These are phyloP conservation scores for Solanum chiquidenum DNA, from an alignment of 257 asterid species.

Conservation along the genomic window DNA sequence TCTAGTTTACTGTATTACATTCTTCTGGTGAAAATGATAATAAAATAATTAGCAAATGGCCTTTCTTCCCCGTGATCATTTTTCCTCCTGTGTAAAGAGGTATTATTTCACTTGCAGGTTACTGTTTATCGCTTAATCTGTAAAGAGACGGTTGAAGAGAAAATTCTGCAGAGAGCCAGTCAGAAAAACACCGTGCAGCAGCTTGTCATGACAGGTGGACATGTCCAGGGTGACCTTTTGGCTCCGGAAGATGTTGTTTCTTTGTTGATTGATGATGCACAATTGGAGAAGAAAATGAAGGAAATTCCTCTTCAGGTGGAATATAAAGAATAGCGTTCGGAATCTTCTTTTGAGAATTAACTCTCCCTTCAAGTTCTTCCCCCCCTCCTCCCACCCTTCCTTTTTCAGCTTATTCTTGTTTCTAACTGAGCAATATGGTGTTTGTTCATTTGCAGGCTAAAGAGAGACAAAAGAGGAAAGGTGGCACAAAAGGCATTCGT, in stretches of 20 bases:
- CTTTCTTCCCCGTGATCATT: neutral
- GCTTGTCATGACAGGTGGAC: constrained; percentile 99
- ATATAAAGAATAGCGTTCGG: neutral
- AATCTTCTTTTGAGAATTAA: neutral
- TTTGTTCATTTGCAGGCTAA: constrained; percentile 44
- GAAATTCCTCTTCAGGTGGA: constrained; percentile 88
- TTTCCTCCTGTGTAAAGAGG: neutral
- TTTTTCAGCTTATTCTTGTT: neutral
- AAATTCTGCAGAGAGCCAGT: constrained; percentile 87
- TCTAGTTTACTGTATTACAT: neutral
- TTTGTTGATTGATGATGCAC: constrained; percentile 82
- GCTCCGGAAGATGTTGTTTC: constrained; percentile 98
- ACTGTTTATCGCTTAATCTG: constrained; percentile 93
- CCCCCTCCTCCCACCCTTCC: neutral
- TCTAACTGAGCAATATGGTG: neutral
- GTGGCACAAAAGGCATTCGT: constrained; percentile 68
- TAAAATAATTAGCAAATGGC: neutral
- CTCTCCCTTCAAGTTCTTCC: neutral
- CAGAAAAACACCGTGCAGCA: constrained; percentile 96
- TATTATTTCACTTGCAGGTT: constrained; percentile 31
- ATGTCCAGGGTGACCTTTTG: constrained; percentile 93
- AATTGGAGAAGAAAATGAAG: constrained; percentile 81
- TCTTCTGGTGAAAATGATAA: neutral
- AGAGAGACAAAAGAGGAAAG: constrained; percentile 85
- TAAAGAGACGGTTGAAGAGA: constrained; percentile 93